A percentile compares a stretch with the other conserved stretches of the same genome.
Conservation (phyloP, 371 early-diverging fungal species). For the Actinomortierella wolfii region DNA sequence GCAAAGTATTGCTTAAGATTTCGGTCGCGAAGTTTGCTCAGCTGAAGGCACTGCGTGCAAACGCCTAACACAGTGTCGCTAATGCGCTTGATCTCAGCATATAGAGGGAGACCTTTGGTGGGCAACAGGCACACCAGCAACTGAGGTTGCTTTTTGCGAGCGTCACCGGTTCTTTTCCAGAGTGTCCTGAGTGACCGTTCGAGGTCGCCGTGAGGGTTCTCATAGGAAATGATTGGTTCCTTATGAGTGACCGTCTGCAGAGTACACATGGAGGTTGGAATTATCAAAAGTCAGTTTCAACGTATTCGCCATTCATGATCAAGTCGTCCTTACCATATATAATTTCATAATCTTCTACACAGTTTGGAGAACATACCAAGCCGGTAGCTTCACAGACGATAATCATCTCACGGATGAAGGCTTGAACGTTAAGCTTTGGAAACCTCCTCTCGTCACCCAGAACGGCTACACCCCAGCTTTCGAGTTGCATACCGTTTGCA, state of each 20-base stretch:
- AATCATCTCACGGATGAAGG: slow-evolving; percentile 32
- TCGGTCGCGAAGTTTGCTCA: slow-evolving; percentile 67
- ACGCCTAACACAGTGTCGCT: slow-evolving; percentile 91
- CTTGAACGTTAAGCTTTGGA: slow-evolving; percentile 10
- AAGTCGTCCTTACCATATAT: no score
- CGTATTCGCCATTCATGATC: no score
- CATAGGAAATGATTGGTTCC: slow-evolving; percentile 55
- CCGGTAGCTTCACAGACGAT: slow-evolving; percentile 43
- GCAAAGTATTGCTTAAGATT: slow-evolving; percentile 69
- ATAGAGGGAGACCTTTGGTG: slow-evolving; percentile 83
- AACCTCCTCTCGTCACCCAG: slow-evolving; percentile 16
- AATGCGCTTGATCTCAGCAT: slow-evolving; percentile 93
- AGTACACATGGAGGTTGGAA: no score
- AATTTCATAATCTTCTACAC: no score
- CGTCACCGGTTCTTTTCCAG: slow-evolving; percentile 66
- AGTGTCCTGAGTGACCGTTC: slow-evolving; percentile 65
- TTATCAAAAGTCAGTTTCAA: no score
- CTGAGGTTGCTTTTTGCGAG: slow-evolving; percentile 75
- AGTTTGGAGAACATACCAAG: slow-evolving; percentile 51
- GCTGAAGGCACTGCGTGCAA: slow-evolving; percentile 91
- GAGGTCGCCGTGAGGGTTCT: slow-evolving; percentile 73
- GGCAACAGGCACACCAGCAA: slow-evolving; percentile 84
- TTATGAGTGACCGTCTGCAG: slow-evolving; percentile 40
- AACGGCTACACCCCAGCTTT: slow-evolving; percentile 63
- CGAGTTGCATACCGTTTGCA: slow-evolving; percentile 54